Conservation (phyloP, 176 grass and related monocot genomes). For the Phyllostachys edulis region DNA sequence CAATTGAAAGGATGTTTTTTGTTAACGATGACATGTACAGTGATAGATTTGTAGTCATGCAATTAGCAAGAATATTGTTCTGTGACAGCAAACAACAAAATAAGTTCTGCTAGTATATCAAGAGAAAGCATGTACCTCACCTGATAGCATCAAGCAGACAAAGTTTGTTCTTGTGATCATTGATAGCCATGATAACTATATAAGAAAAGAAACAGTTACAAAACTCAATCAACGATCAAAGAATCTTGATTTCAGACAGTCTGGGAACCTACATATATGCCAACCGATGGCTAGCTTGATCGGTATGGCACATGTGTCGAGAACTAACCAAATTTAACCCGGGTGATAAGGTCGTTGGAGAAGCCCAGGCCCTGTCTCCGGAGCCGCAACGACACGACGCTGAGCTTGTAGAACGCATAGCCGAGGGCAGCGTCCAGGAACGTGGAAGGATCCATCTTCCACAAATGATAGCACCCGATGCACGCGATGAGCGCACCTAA, state of each 20-base stretch:
- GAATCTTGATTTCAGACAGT: not conserved
- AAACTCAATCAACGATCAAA: not conserved
- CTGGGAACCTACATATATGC: too few species aligned
- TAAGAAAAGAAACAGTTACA: not conserved
- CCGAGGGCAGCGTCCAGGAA: not conserved
- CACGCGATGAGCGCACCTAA: not conserved
- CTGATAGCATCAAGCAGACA: not conserved
- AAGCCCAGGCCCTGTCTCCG: not conserved
- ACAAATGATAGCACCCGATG: conserved; percentile 2
- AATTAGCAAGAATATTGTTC: too few species aligned
- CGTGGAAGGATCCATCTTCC: not conserved
- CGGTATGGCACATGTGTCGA: too few species aligned
- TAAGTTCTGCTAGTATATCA: too few species aligned
- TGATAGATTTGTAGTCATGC: too few species aligned
- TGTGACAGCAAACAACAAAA: too few species aligned
- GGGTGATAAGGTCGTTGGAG: conserved; percentile 6
- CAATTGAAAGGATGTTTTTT: not conserved
- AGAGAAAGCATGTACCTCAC: not conserved
- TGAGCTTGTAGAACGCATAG: conserved; percentile 34
- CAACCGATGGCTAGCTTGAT: too few species aligned
- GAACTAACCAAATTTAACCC: conserved; percentile 10
- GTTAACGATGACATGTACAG: not conserved
- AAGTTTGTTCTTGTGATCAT: not conserved
- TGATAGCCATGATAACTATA: not conserved
- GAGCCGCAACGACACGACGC: not conserved